Conservation (phyloP, 1,139 yeast species). For the Blastobotrys buckinghamii region DNA sequence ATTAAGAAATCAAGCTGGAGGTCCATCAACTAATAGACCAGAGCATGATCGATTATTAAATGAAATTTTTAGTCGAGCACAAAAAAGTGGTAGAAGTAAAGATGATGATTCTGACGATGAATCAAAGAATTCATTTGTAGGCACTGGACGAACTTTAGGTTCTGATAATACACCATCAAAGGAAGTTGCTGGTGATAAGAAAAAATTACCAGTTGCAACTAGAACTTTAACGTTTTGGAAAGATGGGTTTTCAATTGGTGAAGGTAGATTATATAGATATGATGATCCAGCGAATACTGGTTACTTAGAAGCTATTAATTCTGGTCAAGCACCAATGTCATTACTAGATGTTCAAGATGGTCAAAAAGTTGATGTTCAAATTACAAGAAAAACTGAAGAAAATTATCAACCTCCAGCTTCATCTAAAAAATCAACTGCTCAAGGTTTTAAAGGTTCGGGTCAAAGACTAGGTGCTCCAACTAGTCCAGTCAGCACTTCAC, state of each 20-base stretch:
- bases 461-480: slow-evolving; percentile 86
- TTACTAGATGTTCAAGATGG: slow-evolving; percentile 79
- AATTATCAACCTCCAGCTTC: slow-evolving; percentile 67
- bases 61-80: slow-evolving; percentile 58
- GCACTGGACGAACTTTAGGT: slow-evolving; percentile 82
- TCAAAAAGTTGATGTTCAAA: slow-evolving; percentile 93
- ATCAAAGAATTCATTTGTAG: slow-evolving; percentile 41
- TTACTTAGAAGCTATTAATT: slow-evolving; percentile 71
- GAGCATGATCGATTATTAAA: slow-evolving; percentile 39
- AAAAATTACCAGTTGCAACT: background rate
- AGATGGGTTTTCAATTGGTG: slow-evolving; percentile 93
- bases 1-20: slow-evolving; percentile 23
- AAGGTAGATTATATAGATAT: slow-evolving; percentile 76
- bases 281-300: slow-evolving; percentile 84
- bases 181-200: slow-evolving; percentile 8
- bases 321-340: slow-evolving; percentile 90
- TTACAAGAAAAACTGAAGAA: slow-evolving; percentile 74
- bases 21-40: slow-evolving; percentile 4
- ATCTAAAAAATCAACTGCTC: slow-evolving; percentile 63
- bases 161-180: slow-evolving; percentile 34
- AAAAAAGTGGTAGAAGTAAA: slow-evolving; percentile 29
- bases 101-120: slow-evolving; percentile 10
- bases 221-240: slow-evolving; percentile 88
- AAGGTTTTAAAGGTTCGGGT: slow-evolving; percentile 82
- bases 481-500: slow-evolving; percentile 41